Base-by-base conservation (phyloP, 495 filamentous ascomycete species). In the Podospora pseudopauciseta region DNA sequence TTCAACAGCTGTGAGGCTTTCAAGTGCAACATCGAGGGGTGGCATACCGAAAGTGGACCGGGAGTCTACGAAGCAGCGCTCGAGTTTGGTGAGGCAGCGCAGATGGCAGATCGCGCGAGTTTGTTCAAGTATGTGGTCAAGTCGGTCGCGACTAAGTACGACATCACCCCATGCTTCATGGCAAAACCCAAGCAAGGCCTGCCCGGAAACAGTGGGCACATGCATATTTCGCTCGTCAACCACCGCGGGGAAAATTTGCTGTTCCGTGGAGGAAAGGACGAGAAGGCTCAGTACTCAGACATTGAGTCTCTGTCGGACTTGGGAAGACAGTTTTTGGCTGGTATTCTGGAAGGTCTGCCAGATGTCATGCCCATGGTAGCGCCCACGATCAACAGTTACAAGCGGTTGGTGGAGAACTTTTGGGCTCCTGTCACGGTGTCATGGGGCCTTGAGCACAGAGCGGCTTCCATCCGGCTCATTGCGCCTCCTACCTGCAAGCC, bases 341-440 rank as follows among this genome's bases (percentile, higher is more conserved):
- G 96, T 6, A 78, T 99, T 1, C 81, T 99, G 0, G 89, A 93
- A 5, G 95, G 93, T 0, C 82, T 98, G 4, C 92, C 95, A 15
- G 94, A 97, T 70, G 86, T 99, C 67, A 99, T 99, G 95, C 96
- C 96, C 1, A 77, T 97, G 63, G 81, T 98, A 11, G 96, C 94
- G 2, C 95, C 95, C 1, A 99, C 92, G 5, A 86, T 99, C 76
- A 99, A 99, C 79, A 94, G 91, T 68, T 99, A 98, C 82, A 99
- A 99, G 76, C 89, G 96, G 1, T 85, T 99, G 2, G 95, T 99
- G 13, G 95, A 99, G 83, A 98, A 98, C 76, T 97, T 97, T 80
- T 98, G 96, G 96, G 95, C 95, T 0, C 95, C 95, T 0, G 94
- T 99, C 5, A 97, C 93, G 0, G 95, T 97, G 1, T 96, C 91